phyloP scores from a whole-genome alignment of 169 alveolate genomes.

The Cryptosporidium andersoni region DNA sequence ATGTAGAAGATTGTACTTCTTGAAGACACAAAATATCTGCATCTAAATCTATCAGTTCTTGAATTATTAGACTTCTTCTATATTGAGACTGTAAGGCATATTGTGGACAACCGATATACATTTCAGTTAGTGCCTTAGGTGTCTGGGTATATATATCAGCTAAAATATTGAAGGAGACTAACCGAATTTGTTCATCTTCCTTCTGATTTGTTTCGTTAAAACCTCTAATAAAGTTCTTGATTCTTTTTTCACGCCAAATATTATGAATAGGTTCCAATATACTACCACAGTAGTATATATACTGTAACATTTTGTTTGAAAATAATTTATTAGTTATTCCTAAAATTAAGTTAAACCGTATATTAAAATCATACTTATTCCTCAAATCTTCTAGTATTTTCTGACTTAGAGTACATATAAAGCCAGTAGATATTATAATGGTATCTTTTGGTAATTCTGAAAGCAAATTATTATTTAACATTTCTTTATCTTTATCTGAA shows the following conservation, averaged over 20 bases:
- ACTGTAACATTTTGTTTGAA: constrained; percentile 7
- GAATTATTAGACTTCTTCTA: constrained; percentile 59
- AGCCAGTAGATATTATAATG: constrained; percentile 8
- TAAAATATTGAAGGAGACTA: constrained; percentile 52
- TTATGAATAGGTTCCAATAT: constrained; percentile 15
- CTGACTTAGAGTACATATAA: constrained; percentile 10
- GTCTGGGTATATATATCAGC: constrained; percentile 56
- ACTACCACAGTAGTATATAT: constrained; percentile 17
- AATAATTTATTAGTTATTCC: constrained; percentile 13
- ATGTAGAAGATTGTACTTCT: constrained; percentile 50
- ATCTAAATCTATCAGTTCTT: constrained; percentile 46
- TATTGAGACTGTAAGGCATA: constrained; percentile 41
- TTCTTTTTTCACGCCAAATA: constrained; percentile 40
- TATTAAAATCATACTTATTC: neutral
- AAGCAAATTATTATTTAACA: neutral
- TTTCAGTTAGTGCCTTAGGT: constrained; percentile 46
- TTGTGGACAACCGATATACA: constrained; percentile 38
- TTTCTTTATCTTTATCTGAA: neutral
- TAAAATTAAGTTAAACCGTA: constrained; percentile 21
- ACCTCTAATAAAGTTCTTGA: constrained; percentile 5
- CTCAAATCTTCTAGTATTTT: neutral
- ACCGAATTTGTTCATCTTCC: neutral
- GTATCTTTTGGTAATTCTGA: constrained; percentile 10
- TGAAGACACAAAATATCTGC: constrained; percentile 51
- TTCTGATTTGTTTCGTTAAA: neutral